Evolutionary conservation across 2,329 filamentous ascomycete genomes (phyloP).

Genomic region (Penicillium verrucosum): DNA sequence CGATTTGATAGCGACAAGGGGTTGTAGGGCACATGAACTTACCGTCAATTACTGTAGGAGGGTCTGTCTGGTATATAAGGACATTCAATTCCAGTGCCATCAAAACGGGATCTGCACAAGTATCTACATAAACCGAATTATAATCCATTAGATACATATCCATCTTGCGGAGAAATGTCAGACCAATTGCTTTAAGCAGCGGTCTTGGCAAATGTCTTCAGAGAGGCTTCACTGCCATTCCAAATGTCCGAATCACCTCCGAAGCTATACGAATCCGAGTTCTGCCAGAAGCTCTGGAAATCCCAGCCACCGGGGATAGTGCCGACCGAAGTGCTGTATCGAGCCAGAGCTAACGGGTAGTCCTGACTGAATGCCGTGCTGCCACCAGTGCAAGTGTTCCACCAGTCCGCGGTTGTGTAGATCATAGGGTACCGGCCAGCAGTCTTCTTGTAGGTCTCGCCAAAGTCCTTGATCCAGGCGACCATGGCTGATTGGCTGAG

Average conservation of each 20-base stretch:
- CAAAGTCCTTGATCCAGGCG: constrained; percentile 54
- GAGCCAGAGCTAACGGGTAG: constrained; percentile 50
- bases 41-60: too few relatives aligned
- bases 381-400: constrained; percentile 53
- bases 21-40: too few relatives aligned
- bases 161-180: not conserved
- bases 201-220: constrained; percentile 32
- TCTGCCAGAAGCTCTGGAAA: constrained; percentile 56
- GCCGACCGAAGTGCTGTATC: constrained; percentile 44
- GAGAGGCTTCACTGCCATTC: constrained; percentile 43
- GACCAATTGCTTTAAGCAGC: not conserved
- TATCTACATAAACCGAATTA: not conserved
- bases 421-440: constrained; percentile 53
- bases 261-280: constrained; percentile 47
- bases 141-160: not conserved
- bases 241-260: constrained; percentile 55
- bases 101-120: not conserved
- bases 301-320: constrained; percentile 52
- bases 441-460: constrained; percentile 47
- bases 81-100: not conserved
- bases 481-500: constrained; percentile 49
- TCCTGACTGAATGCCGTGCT: constrained; percentile 46
- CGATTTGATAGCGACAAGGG: too few relatives aligned
- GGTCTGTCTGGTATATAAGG: too few relatives aligned
- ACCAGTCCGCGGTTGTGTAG: constrained; percentile 55